phyloP scores from a whole-genome alignment of 768 basidiomycete genomes.

The Trichaptum fuscoviolaceum region DNA sequence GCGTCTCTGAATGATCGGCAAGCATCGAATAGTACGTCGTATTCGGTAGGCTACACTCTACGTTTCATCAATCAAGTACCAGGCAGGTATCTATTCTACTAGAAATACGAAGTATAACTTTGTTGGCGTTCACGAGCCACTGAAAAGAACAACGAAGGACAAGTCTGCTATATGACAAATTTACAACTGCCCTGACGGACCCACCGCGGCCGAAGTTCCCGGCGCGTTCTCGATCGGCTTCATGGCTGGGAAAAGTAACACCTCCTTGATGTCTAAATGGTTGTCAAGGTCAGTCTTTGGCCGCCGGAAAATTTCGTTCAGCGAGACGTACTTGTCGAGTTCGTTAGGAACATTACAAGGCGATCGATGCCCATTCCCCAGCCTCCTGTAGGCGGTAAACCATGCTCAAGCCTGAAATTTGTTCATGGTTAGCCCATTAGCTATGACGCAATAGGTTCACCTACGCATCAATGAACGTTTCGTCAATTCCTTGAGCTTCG shows the following conservation, averaged over 20 bases:
- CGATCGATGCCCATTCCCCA: conserved; percentile 97
- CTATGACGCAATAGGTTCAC: conserved; percentile 25
- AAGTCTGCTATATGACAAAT: not conserved
- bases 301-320: conserved; percentile 2
- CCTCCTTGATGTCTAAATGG: conserved; percentile 86
- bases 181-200: conserved; percentile 18
- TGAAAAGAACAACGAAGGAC: not conserved
- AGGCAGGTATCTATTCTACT: not conserved
- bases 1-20: not conserved
- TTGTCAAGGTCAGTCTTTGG: conserved; percentile 2
- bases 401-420: conserved; percentile 78
- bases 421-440: conserved; percentile 10
- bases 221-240: conserved; percentile 64
- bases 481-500: conserved; percentile 95
- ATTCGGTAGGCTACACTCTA: not conserved
- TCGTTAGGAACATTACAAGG: conserved; percentile 97
- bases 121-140: not conserved
- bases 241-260: conserved; percentile 96
- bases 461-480: conserved; percentile 92
- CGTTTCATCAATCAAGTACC: not conserved
- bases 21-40: not conserved
- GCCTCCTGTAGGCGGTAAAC: conserved; percentile 94
- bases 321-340: conserved; percentile 73
- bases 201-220: conserved; percentile 26
- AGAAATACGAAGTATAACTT: not conserved